A percentile compares a stretch with the other conserved stretches of the same genome.
Conservation (phyloP, 2,329 filamentous ascomycete genomes). For the Talaromyces islandicus region DNA sequence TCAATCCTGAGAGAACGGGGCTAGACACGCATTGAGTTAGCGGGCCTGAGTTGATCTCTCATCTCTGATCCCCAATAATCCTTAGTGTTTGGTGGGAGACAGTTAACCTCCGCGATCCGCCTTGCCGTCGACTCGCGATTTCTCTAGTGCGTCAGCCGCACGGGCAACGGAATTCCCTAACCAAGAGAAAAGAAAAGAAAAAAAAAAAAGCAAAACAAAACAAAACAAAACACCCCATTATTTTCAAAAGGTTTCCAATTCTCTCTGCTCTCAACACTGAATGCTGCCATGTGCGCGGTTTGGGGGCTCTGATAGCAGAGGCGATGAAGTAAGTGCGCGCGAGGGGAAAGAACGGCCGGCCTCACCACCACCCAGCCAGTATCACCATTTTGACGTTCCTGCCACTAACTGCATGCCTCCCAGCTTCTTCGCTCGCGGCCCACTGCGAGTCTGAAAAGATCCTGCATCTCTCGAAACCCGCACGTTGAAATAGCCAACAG, state of each 20-base stretch:
- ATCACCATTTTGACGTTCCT: neutral
- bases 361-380: neutral
- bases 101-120: neutral
- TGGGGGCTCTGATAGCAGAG: neutral
- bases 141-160: neutral
- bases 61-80: neutral
- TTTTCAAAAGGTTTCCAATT: too few species aligned
- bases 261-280: neutral
- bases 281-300: neutral
- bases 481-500: slow-evolving; percentile 1
- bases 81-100: neutral
- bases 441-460: neutral
- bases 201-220: neutral
- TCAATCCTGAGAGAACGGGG: neutral
- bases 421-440: neutral
- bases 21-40: neutral
- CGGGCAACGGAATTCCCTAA: neutral
- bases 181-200: neutral
- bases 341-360: slow-evolving; percentile 2
- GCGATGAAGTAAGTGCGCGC: neutral
- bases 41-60: neutral
- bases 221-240: too few species aligned
- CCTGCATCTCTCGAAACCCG: neutral
- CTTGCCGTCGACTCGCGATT: neutral
- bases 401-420: neutral